Evolutionary conservation across 2,329 filamentous ascomycete species (phyloP), one percentile per base, ranked within the genome.

Genomic region (Domatiomyces catenatus): DNA sequence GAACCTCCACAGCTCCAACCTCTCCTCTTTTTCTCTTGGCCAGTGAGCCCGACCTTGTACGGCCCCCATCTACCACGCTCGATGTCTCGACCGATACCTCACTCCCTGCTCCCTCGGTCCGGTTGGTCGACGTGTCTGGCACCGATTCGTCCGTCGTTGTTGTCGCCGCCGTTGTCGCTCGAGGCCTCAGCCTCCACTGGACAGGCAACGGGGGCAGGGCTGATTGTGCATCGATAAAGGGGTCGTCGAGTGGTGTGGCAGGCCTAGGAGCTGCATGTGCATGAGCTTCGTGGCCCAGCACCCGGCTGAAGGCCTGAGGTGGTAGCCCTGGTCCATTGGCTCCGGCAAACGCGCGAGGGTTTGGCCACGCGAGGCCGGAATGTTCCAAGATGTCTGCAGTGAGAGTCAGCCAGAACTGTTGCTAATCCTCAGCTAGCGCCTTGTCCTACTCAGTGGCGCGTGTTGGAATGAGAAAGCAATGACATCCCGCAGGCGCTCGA

Each of bases 381-480:
- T 70, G 73, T 64, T 92, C 84, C 26, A 93, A 74, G 20, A 89
- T 71, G 43, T 84, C 86, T 86, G 57, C 15, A 5, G 39, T 5
- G 39, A 5, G 6, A 39, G 15, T 56, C 47, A 53, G 46, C 28
- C 8, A 43, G 42, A 39, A 10, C 5, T 45, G n/a, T 45, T 26
- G 8, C n/a, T 18, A 32, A 22, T 36, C 17, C 8, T 22, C 46
- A 8, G 24, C n/a, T 8, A 26, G 10, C 12, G 8, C 18, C n/a
- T 48, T 39, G 24, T 66, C 73, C 57, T 69, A 90, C 86, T 75
- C 50, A 84, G 67, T 1, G 87, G 86, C 32, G 84, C 87, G 69
- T 92, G 85, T 61, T 92, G 85, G 60, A 93, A 94, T 1, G 86
- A 82, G 65, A 94, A 92, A 12, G 77, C 76, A 20, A 88, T 76